A percentile compares a stretch with the other conserved stretches of the same genome.
Evolutionary conservation across 2,329 filamentous ascomycete genomes (phyloP).

Genomic region (Penicillium sp.): DNA sequence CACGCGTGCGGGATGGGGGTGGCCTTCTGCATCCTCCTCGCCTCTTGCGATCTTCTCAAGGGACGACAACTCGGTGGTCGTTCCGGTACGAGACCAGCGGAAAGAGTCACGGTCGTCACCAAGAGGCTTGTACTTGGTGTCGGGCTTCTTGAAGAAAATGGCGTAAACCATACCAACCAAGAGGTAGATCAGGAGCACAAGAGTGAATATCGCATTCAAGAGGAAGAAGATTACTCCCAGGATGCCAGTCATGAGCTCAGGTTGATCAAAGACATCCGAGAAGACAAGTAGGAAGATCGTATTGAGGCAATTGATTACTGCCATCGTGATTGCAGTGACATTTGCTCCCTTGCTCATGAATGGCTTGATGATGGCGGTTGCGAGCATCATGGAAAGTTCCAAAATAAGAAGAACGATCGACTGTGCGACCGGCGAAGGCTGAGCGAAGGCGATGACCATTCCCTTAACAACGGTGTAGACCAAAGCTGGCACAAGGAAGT

Average conservation of each 20-base stretch:
- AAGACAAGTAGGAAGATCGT: constrained; percentile 86
- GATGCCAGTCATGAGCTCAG: constrained; percentile 76
- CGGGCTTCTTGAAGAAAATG: constrained; percentile 87
- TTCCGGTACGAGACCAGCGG: constrained; percentile 79
- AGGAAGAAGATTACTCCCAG: constrained; percentile 88
- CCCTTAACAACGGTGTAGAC: constrained; percentile 77
- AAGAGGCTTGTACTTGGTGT: constrained; percentile 92
- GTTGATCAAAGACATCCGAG: constrained; percentile 79
- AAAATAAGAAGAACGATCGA: constrained; percentile 81
- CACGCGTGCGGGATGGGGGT: neutral
- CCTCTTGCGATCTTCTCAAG: constrained; percentile 84
- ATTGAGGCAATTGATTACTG: constrained; percentile 84
- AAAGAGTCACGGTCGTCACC: constrained; percentile 92
- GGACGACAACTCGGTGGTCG: constrained; percentile 83
- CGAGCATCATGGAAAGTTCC: constrained; percentile 74
- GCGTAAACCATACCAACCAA: constrained; percentile 73
- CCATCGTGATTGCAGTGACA: constrained; percentile 89
- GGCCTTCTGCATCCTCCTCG: constrained; percentile 51
- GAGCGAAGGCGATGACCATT: constrained; percentile 80
- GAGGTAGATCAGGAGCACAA: constrained; percentile 79
- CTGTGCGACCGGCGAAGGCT: constrained; percentile 68
- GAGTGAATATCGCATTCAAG: constrained; percentile 76
- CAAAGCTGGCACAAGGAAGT: constrained; percentile 80
- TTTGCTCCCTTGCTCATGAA: constrained; percentile 99
- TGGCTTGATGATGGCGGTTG: constrained; percentile 75